Conservation (phyloP, 2,329 filamentous ascomycete species). For the Fusarium sp. region DNA sequence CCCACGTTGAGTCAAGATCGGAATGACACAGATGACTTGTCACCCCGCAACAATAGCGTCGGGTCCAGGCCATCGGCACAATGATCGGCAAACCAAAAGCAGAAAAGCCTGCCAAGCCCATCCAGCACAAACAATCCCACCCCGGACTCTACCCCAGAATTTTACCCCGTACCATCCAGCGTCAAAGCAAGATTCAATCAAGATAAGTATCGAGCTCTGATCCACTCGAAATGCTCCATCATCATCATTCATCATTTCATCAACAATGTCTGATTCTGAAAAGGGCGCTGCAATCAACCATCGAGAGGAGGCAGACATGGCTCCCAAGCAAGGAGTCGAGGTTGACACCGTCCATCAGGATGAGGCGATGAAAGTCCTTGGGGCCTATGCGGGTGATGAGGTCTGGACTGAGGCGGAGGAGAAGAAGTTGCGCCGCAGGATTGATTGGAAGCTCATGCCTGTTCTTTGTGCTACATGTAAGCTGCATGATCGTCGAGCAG, state of each 20-base stretch:
- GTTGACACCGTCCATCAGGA: constrained; percentile 36
- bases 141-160: background rate
- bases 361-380: constrained; percentile 52
- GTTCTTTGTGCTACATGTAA: constrained; percentile 57
- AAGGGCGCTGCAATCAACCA: constrained; percentile 22
- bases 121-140: background rate
- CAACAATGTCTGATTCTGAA: constrained; percentile 31
- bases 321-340: background rate
- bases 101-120: constrained; percentile 9
- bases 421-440: constrained; percentile 49
- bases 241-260: background rate
- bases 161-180: background rate
- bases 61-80: background rate
- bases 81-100: background rate
- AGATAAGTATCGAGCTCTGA: constrained; percentile 26
- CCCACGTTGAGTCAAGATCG: background rate
- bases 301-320: constrained; percentile 5
- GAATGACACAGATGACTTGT: background rate
- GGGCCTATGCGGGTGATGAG: constrained; percentile 52
- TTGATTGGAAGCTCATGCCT: constrained; percentile 51
- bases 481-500: constrained; percentile 29
- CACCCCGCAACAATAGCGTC: background rate
- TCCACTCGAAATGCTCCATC: background rate
- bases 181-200: background rate
- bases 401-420: constrained; percentile 55